A percentile compares a stretch with the other conserved stretches of the same genome.
phyloP scores from a whole-genome alignment of 352 stramenopile genomes.

The Pelagophyceae sp. region DNA sequence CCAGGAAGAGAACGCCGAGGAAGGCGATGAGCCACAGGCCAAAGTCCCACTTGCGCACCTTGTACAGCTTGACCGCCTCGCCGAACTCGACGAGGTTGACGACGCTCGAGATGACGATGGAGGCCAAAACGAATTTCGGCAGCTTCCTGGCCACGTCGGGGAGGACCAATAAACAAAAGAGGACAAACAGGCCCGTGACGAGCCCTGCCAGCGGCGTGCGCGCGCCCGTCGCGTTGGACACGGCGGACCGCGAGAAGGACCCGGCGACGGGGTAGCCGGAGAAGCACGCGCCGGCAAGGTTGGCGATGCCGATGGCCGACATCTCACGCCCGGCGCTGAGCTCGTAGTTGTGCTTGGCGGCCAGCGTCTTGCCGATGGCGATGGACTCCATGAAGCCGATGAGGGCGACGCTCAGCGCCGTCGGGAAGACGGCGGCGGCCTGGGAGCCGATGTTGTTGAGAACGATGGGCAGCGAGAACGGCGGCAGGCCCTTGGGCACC shows the following conservation, averaged over 20 bases:
- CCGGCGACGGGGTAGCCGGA: constrained; percentile 73
- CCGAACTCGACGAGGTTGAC: constrained; percentile 69
- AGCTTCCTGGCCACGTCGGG: constrained; percentile 74
- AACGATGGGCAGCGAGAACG: constrained; percentile 48
- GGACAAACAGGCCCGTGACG: constrained; percentile 69
- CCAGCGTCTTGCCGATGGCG: constrained; percentile 70
- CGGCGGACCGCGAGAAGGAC: constrained; percentile 73
- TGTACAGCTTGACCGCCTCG: constrained; percentile 67
- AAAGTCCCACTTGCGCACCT: constrained; percentile 55
- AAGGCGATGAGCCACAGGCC: constrained; percentile 51
- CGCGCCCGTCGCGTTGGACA: constrained; percentile 73
- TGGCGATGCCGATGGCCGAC: constrained; percentile 71
- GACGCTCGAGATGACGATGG: constrained; percentile 77
- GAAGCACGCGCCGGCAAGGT: constrained; percentile 71
- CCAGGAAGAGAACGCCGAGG: constrained; percentile 47
- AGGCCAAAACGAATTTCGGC: constrained; percentile 58
- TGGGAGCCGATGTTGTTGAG: constrained; percentile 42
- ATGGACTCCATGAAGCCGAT: constrained; percentile 84
- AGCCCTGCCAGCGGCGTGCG: constrained; percentile 73
- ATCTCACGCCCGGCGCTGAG: constrained; percentile 71
- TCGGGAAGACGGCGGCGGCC: constrained; percentile 44
- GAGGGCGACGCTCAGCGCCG: constrained; percentile 65
- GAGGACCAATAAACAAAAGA: constrained; percentile 73
- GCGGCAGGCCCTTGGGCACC: constrained; percentile 63
- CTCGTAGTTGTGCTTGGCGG: constrained; percentile 52